phyloP scores from a whole-genome alignment of 1,139 yeast genomes.

The Lodderomyces orthopsilosis region DNA sequence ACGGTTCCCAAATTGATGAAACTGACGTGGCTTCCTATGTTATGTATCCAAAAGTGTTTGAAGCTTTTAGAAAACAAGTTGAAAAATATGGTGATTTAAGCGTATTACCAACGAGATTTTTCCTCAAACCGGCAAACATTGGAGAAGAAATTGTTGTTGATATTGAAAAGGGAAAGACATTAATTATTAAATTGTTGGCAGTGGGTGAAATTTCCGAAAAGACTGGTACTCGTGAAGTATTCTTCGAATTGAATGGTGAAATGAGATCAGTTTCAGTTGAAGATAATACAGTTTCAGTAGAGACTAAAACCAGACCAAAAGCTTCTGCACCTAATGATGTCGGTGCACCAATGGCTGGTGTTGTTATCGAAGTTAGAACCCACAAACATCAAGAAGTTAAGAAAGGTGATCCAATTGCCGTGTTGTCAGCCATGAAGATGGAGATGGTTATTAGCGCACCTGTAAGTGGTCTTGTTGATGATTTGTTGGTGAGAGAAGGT shows the following conservation, averaged over 20 bases:
- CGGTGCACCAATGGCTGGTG: conserved; percentile 99
- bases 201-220: conserved; percentile 82
- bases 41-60: conserved; percentile 98
- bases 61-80: conserved; percentile 69
- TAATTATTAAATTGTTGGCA: conserved; percentile 89
- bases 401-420: conserved; percentile 96
- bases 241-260: conserved; percentile 97
- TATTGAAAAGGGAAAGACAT: conserved; percentile 91
- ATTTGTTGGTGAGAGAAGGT: conserved; percentile 77
- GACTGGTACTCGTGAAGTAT: conserved; percentile 93
- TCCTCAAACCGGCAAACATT: conserved; percentile 80
- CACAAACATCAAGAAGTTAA: conserved; percentile 84
- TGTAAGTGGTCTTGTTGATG: conserved; percentile 77
- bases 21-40: conserved; percentile 91
- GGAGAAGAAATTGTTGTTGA: conserved; percentile 88
- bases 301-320: conserved; percentile 82
- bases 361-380: conserved; percentile 89
- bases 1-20: conserved; percentile 63
- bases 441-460: conserved; percentile 98
- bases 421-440: conserved; percentile 98
- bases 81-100: conserved; percentile 90
- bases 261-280: conserved; percentile 91
- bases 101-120: conserved; percentile 87
- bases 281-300: conserved; percentile 83
- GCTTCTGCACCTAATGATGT: conserved; percentile 92